Conservation (phyloP, 2,329 filamentous ascomycete species). For the Diaporthe sp. region DNA sequence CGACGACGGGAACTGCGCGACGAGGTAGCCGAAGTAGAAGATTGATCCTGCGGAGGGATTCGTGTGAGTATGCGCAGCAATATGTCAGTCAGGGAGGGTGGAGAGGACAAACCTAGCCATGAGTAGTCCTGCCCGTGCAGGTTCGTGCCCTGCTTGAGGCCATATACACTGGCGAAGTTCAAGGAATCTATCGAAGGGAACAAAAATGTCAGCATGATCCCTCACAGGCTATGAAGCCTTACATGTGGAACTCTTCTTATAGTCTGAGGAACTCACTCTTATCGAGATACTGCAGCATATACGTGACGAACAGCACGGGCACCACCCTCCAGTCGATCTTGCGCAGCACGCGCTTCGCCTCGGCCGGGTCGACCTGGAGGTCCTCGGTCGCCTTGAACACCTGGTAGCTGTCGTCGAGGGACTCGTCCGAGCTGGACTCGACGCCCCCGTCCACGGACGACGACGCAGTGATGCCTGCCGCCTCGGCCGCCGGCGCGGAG, state of each 20-base stretch:
- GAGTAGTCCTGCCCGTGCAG: slow-evolving; percentile 63
- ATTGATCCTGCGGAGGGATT: slow-evolving; percentile 57
- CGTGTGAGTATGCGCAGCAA: slow-evolving; percentile 31
- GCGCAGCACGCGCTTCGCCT: slow-evolving; percentile 47
- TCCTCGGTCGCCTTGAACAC: slow-evolving; percentile 45
- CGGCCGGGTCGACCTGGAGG: slow-evolving; percentile 44
- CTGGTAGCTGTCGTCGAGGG: slow-evolving; percentile 50
- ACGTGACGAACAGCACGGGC: slow-evolving; percentile 48
- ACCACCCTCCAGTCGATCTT: slow-evolving; percentile 50
- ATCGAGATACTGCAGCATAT: slow-evolving; percentile 51
- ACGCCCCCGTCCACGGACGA: slow-evolving; percentile 34
- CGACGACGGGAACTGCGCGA: slow-evolving; percentile 58
- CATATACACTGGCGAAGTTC: slow-evolving; percentile 64
- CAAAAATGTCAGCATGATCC: not conserved
- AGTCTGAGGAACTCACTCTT: slow-evolving; percentile 44
- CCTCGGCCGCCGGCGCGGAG: not conserved
- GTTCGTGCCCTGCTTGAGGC: slow-evolving; percentile 59
- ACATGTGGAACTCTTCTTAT: not conserved
- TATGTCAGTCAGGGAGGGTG: not conserved
- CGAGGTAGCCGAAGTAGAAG: slow-evolving; percentile 65
- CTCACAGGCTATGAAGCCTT: not conserved
- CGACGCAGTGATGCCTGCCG: not conserved
- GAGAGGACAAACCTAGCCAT: slow-evolving; percentile 54
- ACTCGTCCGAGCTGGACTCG: slow-evolving; percentile 39
- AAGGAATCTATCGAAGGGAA: slow-evolving; percentile 49